These are phyloP conservation scores for Podaxis sp. DNA, from an alignment of 768 basidiomycete genomes.

Conservation along the genomic window DNA sequence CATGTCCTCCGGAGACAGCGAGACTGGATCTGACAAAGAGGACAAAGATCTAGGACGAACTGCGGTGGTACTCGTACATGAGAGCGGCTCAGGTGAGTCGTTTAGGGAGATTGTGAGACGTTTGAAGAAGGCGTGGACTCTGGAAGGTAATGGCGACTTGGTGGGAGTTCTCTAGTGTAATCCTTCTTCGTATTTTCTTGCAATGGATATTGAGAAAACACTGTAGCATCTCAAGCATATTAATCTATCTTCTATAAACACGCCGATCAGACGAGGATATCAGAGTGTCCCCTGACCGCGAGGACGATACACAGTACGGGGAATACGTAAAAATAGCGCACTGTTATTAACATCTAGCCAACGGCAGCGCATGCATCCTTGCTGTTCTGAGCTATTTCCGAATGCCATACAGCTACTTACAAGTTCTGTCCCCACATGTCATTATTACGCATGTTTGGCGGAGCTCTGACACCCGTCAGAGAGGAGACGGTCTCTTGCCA, in stretches of 20 bases:
- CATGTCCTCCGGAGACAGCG: conserved; percentile 15
- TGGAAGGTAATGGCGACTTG: conserved; percentile 30
- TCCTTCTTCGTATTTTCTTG: background rate
- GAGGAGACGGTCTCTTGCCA: background rate
- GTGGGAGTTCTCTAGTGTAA: conserved; percentile 8
- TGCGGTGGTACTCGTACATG: conserved; percentile 65
- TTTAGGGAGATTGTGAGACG: conserved; percentile 73
- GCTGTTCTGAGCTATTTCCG: conserved; percentile 4
- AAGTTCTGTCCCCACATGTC: background rate
- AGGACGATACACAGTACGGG: background rate
- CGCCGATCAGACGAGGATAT: background rate
- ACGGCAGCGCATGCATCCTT: conserved; percentile 6
- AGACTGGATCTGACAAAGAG: conserved; percentile 26
- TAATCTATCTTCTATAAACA: background rate
- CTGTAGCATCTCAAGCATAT: background rate
- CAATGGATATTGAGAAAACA: background rate
- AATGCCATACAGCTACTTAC: background rate
- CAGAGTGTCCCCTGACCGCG: background rate
- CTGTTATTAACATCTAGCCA: background rate
- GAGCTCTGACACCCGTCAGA: background rate
- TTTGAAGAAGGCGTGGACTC: conserved; percentile 65
- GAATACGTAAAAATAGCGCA: conserved; percentile 7
- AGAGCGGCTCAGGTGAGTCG: conserved; percentile 81
- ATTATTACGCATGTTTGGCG: background rate
- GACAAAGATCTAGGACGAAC: conserved; percentile 34